Conservation (phyloP, 1,284 basidiomycete genomes). For the Microbotryomycetes sp. region DNA sequence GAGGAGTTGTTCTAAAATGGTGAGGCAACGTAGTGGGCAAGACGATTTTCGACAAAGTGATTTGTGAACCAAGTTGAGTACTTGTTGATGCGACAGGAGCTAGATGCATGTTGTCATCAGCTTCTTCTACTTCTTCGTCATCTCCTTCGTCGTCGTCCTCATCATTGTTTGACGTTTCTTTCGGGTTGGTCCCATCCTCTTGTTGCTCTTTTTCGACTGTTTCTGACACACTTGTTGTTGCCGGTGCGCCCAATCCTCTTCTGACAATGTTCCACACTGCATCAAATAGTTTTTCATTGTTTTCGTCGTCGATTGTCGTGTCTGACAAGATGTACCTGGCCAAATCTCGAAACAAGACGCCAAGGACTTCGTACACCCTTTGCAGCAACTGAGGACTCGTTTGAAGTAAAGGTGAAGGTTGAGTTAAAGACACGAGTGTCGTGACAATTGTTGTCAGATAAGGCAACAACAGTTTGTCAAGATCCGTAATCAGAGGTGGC, state of each 20-base stretch:
- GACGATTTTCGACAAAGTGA: background rate
- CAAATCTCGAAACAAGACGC: conserved; percentile 34
- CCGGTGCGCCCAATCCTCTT: conserved; percentile 17
- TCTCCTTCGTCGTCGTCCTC: background rate
- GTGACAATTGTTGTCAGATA: conserved; percentile 22
- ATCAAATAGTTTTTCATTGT: conserved; percentile 23
- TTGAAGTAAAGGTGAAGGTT: conserved; percentile 23
- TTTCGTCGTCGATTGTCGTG: conserved; percentile 2
- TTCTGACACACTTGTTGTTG: no score
- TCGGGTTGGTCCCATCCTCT: conserved; percentile 2
- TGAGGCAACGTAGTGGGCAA: conserved; percentile 3
- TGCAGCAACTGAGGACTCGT: conserved; percentile 30
- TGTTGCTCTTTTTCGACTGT: background rate
- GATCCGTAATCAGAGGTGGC: conserved; percentile 36
- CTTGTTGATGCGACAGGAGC: conserved; percentile 26
- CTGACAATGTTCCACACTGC: conserved; percentile 29
- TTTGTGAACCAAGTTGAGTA: background rate
- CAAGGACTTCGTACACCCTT: conserved; percentile 35
- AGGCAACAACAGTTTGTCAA: conserved; percentile 29
- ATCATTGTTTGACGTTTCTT: background rate
- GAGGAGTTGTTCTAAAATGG: conserved; percentile 33
- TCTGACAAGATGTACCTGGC: conserved; percentile 27
- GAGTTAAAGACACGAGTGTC: conserved; percentile 25
- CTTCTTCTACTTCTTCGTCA: conserved; percentile 10
- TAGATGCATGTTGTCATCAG: background rate